Evolutionary conservation across 495 filamentous ascomycete genomes (phyloP), one percentile per base, ranked within the genome.

Genomic region (Aspergillus egyptiacus): DNA sequence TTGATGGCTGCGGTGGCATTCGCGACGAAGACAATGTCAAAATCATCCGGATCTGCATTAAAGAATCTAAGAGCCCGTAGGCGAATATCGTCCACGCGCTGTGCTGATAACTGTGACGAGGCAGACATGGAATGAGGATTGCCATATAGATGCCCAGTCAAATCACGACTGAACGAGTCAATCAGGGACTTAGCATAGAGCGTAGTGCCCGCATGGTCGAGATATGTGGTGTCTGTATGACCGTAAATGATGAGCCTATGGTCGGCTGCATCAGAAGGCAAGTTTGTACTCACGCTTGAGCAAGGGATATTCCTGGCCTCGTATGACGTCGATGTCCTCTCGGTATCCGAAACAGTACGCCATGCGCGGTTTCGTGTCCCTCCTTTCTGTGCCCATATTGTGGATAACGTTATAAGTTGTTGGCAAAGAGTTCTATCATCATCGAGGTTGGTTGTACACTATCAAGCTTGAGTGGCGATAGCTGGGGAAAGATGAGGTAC

Each of bases 1-100:
- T 96, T 96, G 46, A 95, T 86, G 1, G 81, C 91, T 2, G 91
- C 91, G 0, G 91, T 96, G 36, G 91, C 86, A 60, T 96, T 97
- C 11, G 89, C 82, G 54, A 93, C 88, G 63, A 96, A 97, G 14
- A 96, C 79, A 6, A 97, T 62, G 57, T 96, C 91, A 58, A 91
- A 97, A 8, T 85, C 75, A 20, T 80, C 78, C 2, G 89, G 89
- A 54, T 89, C 80, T 2, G 91, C 91, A 37, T 89, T 83, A 68
- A 95, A 93, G 63, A 94, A 88, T 7, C 73, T 74, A 13, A 96
- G 74, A 10, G 85, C 75, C 9, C 81, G 73, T 5, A 89, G 68
- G 27, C 91, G 80, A 47, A 86, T 70, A 61, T 91, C 81, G 43
- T 96, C 89, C 35, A 91, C 80, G 14, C 85, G 72, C 11, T 76